Evolutionary conservation across 768 basidiomycete species (phyloP), one percentile per base, ranked within the genome.

Genomic region (Pilatotrama ljubarskyi): DNA sequence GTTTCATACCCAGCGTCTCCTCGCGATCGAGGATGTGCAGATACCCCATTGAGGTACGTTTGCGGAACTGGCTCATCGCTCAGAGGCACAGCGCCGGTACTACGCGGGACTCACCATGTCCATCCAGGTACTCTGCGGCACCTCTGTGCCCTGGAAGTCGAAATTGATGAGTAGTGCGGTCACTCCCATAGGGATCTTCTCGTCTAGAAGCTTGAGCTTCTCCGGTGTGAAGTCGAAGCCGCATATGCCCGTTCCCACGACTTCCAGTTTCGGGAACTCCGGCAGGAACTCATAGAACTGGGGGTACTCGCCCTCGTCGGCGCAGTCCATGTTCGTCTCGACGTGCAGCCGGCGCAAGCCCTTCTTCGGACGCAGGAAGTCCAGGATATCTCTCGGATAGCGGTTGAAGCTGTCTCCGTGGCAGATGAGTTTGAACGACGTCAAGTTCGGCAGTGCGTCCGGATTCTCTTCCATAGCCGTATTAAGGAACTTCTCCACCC

Each of bases 391-490:
- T 11, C 35, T 8, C 3, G 29, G 29, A 29, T 20, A 15, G 1
- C 24, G 47, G 22, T 18, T n/a, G 36, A 47, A 53, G 22, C 25
- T 1, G 24, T 18, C 17, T 8, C 26, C 38, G 32, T 25, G 18
- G 46, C 42, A 11, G 20, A 51, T 14, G 5, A 61, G 42, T 53
- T 64, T 64, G 36, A 64, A 48, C 1, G 60, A 54, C 11, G 36
- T 25, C 20, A 64, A 35, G 6, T 35, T 14, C 3, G 60, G 64
- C 4, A 64, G 32, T 0, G 60, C 46, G 8, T 15, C 24, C 8
- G 56, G 47, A 17, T 47, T 13, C 13, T 20, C 18, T n/a, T 10
- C 46, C 18, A 64, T n/a, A 4, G 35, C 49, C 20, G 22, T 5
- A 6, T n/a, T 18, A 5, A 58, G 25, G 5, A 17, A 18, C 3